A percentile compares a stretch with the other conserved stretches of the same genome.
Conservation (phyloP, 306 rosid species). For the Corylus americana region DNA sequence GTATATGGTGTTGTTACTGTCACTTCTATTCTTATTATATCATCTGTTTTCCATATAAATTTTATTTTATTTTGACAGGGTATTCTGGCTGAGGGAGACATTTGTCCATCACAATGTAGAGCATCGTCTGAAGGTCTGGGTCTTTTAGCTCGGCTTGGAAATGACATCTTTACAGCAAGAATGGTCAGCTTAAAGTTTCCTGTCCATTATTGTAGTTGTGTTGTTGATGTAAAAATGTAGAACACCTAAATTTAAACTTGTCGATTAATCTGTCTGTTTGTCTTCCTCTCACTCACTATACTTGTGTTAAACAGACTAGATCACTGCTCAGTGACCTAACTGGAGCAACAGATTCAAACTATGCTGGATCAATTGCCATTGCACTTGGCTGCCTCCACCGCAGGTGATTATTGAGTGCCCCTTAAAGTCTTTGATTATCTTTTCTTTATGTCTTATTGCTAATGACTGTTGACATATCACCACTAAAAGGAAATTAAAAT, state of each 20-base stretch:
- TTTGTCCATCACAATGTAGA: constrained; percentile 84
- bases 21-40: constrained; percentile 5
- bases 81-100: constrained; percentile 88
- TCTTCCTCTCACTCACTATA: constrained; percentile 12
- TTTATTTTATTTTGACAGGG: constrained; percentile 54
- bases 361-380: constrained; percentile 86
- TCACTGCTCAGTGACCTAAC: constrained; percentile 79
- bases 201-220: constrained; percentile 14
- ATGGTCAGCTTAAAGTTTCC: constrained; percentile 55
- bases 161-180: constrained; percentile 90
- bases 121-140: constrained; percentile 94
- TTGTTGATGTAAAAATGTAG: constrained; percentile 13
- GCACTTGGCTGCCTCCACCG: constrained; percentile 97
- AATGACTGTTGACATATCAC: too few species aligned
- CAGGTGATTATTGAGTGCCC: constrained; percentile 52
- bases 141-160: constrained; percentile 91
- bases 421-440: neutral
- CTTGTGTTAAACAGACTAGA: constrained; percentile 64
- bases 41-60: constrained; percentile 10
- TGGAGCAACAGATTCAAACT: constrained; percentile 67
- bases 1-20: neutral
- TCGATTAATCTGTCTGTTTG: constrained; percentile 9
- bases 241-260: neutral
- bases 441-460: neutral
- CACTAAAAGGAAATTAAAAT: too few species aligned